Base-by-base conservation (phyloP, 495 filamentous ascomycete species). In the Bombardia bombarda region DNA sequence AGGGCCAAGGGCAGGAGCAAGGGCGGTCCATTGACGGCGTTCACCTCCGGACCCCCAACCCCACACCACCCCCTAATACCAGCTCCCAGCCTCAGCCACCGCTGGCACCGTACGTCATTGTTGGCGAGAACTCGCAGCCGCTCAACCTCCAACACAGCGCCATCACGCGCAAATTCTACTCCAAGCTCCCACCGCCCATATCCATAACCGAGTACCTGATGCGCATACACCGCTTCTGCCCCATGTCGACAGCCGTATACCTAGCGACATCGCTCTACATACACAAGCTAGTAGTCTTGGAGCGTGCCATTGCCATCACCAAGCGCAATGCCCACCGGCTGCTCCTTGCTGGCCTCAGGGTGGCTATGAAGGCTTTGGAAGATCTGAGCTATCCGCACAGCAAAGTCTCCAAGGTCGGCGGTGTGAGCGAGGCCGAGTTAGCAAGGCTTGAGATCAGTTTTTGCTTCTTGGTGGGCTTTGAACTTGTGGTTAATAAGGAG, bases 171-270 rank as follows among this genome's bases (percentile, higher is more conserved):
- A 88, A 92, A 45, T 98, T 98, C 65, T 90, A 90, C 61, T 90
- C 86, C 18, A 94, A 92, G 56, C 75, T 79, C 26, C 78, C 84
- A 1, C 92, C 92, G 8, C 75, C 79, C 2, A 87, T 97, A 40
- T 68, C 82, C 8, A 67, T 97, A 34, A 79, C 83, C 51, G 84
- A 93, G 36, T 98, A 98, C 60, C 72, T 96, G 16, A 63, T 79
- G 47, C 85, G 92, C 33, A 77, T 97, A 37, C 90, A 97, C 58
- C 73, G 70, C 28, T 97, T 81, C 60, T 98, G 92, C 50, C 90
- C 93, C 17, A 84, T 96, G 79, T 93, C 88, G n/a, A 90, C 92
- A 2, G 90, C 80, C 13, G 93, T 96, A 24, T 95, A 92, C 52
- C 79, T 98, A n/a, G 88, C 92, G 2, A 81, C 92, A 2, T 87